Base-by-base conservation (phyloP, 176 grass and related monocot genomes). In the Olyra latifolia region DNA sequence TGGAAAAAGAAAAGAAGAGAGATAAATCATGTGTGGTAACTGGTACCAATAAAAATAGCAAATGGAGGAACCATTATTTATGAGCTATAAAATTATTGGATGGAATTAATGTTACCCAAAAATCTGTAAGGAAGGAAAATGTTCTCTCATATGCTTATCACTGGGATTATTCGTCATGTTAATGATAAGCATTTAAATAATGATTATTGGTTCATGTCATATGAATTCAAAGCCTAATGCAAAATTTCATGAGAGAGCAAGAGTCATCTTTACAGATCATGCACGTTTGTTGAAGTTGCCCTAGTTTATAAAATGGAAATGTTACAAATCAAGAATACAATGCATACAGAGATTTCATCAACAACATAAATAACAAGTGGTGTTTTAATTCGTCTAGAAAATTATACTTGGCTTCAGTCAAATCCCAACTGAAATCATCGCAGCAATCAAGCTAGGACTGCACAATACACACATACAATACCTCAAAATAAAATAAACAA, bases 1-100 rank as follows among this genome's bases (percentile, higher is more conserved):
- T 99, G 88, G 65, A 93, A 1, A 11, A 79, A 55, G 43, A 72
- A 45, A 82, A 74, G 69, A 6, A 71, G 24, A 72, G 32, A 27
- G 46, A 11, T 1, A 74, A 72, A 74, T 29, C 46, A 64, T 75
- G 27, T 42, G 23, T 28, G 47, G 54, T 74, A 44, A 44, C 57
- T 28, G 35, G 54, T 74, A 44, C 57, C 57, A 74, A 48, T 73
- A 63, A 73, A 63, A 71, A 38, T 9, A 57, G 28, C 22, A 78
- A 61, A 66, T 1, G 5, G 35, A 78, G 72, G 72, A 71, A 20
- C 5, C 2, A 77, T 50, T 77, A 6, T 50, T 63, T 52, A 49
- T 77, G 22, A 73, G 46, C 35, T 66, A 39, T n/a, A 23, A 16
- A 68, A 47, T 25, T 19, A 48, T 28, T 28, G 25, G 35, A 66